Percentiles rank a stretch among this genome's conserved stretches.
These are phyloP conservation scores for Alternaria triticina DNA, from an alignment of 2,329 filamentous ascomycete species.

Conservation along the genomic window DNA sequence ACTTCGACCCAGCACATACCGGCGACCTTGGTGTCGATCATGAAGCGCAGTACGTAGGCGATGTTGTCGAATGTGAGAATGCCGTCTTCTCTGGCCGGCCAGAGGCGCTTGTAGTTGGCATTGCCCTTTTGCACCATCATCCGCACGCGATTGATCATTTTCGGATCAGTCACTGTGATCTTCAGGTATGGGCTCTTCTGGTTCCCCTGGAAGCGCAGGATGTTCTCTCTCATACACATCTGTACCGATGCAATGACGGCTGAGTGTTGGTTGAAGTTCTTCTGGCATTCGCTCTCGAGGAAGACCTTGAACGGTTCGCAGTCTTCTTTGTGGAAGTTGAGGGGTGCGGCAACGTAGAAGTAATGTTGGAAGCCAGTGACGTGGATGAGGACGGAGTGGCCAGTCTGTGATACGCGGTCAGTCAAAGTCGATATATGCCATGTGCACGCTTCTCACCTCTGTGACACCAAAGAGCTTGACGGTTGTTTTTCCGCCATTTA, in stretches of 20 bases:
- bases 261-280: constrained; percentile 61
- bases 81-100: constrained; percentile 68
- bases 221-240: constrained; percentile 84
- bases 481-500: constrained; percentile 76
- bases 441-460: constrained; percentile 58
- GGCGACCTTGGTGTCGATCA: constrained; percentile 93
- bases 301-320: constrained; percentile 79
- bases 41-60: constrained; percentile 92
- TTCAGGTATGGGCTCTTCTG: constrained; percentile 90
- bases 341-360: constrained; percentile 87
- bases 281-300: constrained; percentile 78
- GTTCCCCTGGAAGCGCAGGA: constrained; percentile 94
- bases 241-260: constrained; percentile 80
- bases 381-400: constrained; percentile 92
- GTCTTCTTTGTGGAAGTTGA: constrained; percentile 79
- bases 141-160: constrained; percentile 78
- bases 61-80: constrained; percentile 95
- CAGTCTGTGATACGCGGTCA: constrained; percentile 54
- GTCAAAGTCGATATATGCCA: not conserved
- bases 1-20: constrained; percentile 99
- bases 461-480: constrained; percentile 96
- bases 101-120: constrained; percentile 90
- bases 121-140: constrained; percentile 74
- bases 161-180: constrained; percentile 90
- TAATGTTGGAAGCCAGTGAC: constrained; percentile 97